phyloP scores from a whole-genome alignment of 441 rosid species.

The Adansonia madagascariensis region DNA sequence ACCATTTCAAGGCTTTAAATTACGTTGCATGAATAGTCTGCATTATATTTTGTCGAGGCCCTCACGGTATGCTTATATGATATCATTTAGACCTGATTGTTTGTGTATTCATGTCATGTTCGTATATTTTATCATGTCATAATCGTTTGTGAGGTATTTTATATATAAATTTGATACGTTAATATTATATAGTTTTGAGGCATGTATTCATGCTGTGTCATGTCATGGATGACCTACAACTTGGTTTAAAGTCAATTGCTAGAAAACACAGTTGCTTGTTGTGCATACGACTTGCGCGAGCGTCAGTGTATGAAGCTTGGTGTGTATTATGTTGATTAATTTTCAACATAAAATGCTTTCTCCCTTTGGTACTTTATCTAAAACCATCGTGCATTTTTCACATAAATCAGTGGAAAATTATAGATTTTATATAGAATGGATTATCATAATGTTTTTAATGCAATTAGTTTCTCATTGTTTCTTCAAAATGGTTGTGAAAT shows the following conservation, averaged over 20 bases:
- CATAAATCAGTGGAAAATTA: not conserved
- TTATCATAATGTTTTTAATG: not conserved
- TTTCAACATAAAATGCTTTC: not conserved
- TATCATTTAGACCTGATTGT: not conserved
- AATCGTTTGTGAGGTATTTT: no score
- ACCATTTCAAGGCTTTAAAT: constrained; percentile 8
- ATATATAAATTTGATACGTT: no score
- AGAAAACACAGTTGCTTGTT: not conserved
- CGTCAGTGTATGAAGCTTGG: not conserved
- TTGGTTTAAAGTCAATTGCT: not conserved
- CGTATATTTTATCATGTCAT: no score
- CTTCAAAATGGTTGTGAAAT: not conserved
- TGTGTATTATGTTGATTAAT: not conserved
- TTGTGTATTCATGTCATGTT: no score
- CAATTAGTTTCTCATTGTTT: not conserved
- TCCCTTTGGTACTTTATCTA: not conserved
- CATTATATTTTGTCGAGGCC: not conserved
- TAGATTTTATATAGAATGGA: not conserved
- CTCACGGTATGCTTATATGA: not conserved
- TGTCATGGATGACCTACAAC: not conserved
- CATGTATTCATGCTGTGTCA: no score
- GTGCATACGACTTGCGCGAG: not conserved
- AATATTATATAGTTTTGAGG: no score
- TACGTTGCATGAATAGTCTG: not conserved
- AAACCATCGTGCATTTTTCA: not conserved